These are phyloP conservation scores for Fusarium verrucosum DNA, from an alignment of 2,329 filamentous ascomycete genomes.

Conservation along the genomic window DNA sequence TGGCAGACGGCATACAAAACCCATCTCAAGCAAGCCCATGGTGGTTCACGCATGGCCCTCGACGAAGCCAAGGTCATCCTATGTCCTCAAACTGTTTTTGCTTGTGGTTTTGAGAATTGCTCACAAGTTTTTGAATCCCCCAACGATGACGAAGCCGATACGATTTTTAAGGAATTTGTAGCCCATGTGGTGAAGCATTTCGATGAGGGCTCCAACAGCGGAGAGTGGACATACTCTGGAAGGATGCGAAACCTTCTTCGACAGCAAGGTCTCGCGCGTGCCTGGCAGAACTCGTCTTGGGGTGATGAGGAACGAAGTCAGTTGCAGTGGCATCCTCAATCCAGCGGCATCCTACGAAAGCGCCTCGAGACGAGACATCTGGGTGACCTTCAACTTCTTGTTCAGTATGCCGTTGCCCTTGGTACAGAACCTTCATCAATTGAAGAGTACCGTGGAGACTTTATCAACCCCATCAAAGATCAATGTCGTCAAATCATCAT, in stretches of 20 bases:
- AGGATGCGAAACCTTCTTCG: slow-evolving; percentile 57
- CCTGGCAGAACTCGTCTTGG: slow-evolving; percentile 52
- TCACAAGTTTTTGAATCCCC: slow-evolving; percentile 55
- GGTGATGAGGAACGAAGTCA: slow-evolving; percentile 48
- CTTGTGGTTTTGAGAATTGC: slow-evolving; percentile 59
- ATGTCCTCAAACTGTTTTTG: slow-evolving; percentile 59
- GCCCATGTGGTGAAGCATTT: slow-evolving; percentile 59
- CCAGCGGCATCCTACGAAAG: slow-evolving; percentile 54
- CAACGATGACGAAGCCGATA: slow-evolving; percentile 51
- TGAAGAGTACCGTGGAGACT: slow-evolving; percentile 46
- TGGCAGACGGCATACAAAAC: slow-evolving; percentile 59
- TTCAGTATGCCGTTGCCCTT: slow-evolving; percentile 53
- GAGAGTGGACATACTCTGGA: slow-evolving; percentile 56
- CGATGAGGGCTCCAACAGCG: slow-evolving; percentile 53
- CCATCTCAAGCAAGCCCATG: slow-evolving; percentile 57
- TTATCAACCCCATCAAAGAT: slow-evolving; percentile 50
- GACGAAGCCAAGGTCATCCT: slow-evolving; percentile 55
- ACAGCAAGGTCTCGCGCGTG: slow-evolving; percentile 50
- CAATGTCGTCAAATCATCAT: slow-evolving; percentile 49
- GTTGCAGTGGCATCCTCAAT: slow-evolving; percentile 55
- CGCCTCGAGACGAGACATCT: slow-evolving; percentile 58
- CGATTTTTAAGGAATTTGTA: slow-evolving; percentile 57
- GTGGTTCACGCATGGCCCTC: slow-evolving; percentile 53
- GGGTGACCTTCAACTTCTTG: slow-evolving; percentile 50
- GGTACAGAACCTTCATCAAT: slow-evolving; percentile 47